Evolutionary conservation across 2,329 filamentous ascomycete genomes (phyloP).

Genomic region (Diaporthe vaccinii): DNA sequence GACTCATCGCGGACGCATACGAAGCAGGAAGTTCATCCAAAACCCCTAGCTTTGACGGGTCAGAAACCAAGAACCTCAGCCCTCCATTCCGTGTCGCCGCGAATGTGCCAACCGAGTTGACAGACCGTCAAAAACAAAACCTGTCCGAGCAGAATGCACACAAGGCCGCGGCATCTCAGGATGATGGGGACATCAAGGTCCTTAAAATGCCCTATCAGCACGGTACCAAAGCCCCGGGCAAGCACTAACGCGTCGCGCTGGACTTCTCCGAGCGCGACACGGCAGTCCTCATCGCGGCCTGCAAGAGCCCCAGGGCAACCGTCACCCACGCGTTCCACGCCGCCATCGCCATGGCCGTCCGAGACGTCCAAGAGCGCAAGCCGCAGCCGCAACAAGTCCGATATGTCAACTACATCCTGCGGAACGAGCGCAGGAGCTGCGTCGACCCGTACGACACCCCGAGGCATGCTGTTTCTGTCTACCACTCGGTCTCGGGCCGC

Average conservation of each 20-base stretch:
- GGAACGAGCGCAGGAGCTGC: neutral
- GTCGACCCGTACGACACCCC: neutral
- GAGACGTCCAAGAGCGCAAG: neutral
- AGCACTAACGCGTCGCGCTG: neutral
- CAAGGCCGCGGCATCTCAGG: neutral
- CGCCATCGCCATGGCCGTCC: neutral
- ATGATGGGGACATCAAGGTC: neutral
- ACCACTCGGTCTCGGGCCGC: neutral
- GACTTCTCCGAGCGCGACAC: neutral
- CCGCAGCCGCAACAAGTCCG: neutral
- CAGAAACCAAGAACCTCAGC: neutral
- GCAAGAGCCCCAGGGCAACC: neutral
- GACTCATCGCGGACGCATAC: neutral
- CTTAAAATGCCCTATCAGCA: neutral
- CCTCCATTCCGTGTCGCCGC: constrained; percentile 4
- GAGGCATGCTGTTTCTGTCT: neutral
- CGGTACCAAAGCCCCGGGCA: neutral
- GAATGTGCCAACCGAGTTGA: constrained; percentile 3
- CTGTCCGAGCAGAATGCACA: neutral
- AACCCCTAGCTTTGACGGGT: neutral
- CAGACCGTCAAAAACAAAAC: neutral
- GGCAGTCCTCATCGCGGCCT: neutral
- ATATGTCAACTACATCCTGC: constrained; percentile 3
- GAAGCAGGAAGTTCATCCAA: neutral
- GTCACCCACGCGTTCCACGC: constrained; percentile 2